phyloP scores from a whole-genome alignment of 2,329 filamentous ascomycete genomes.

The Endocalyx cinctus region DNA sequence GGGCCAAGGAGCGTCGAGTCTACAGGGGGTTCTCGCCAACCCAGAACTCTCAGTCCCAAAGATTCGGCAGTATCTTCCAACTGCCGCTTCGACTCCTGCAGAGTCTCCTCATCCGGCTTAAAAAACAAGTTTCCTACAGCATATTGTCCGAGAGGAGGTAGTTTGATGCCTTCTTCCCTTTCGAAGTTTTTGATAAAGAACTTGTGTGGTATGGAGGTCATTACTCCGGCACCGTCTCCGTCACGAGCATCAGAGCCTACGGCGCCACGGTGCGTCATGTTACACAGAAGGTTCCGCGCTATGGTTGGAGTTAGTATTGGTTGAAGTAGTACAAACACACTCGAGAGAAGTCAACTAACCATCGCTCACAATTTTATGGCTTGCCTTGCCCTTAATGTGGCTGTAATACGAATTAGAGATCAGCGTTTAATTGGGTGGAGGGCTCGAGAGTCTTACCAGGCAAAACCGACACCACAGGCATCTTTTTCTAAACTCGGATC shows the following conservation, averaged over 20 bases:
- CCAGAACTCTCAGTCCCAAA: conserved; percentile 82
- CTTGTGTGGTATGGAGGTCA: conserved; percentile 97
- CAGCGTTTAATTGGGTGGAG: conserved; percentile 1
- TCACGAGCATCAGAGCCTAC: conserved; percentile 97
- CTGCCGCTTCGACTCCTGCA: conserved; percentile 84
- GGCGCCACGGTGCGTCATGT: conserved; percentile 99
- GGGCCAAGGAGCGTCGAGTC: conserved; percentile 92
- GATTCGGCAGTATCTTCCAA: conserved; percentile 92
- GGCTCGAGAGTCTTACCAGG: conserved; percentile 59
- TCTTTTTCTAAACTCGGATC: conserved; percentile 96
- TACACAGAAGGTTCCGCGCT: conserved; percentile 93
- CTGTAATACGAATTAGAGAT: conserved; percentile 38
- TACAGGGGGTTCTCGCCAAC: conserved; percentile 92
- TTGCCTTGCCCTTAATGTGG: conserved; percentile 94
- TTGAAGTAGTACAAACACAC: too few relatives aligned
- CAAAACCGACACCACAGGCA: conserved; percentile 98
- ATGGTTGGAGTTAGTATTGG: too few relatives aligned
- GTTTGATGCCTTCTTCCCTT: conserved; percentile 79
- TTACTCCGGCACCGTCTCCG: conserved; percentile 96
- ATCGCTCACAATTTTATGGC: conserved; percentile 99
- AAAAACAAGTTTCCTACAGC: conserved; percentile 98
- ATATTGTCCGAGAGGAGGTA: conserved; percentile 88
- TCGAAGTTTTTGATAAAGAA: conserved; percentile 99
- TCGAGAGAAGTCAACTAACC: too few relatives aligned
- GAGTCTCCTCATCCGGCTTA: conserved; percentile 87